Percentiles rank a stretch among this genome's conserved stretches.
These are phyloP conservation scores for Thyridium curvatum DNA, from an alignment of 2,329 filamentous ascomycete genomes.

Conservation along the genomic window DNA sequence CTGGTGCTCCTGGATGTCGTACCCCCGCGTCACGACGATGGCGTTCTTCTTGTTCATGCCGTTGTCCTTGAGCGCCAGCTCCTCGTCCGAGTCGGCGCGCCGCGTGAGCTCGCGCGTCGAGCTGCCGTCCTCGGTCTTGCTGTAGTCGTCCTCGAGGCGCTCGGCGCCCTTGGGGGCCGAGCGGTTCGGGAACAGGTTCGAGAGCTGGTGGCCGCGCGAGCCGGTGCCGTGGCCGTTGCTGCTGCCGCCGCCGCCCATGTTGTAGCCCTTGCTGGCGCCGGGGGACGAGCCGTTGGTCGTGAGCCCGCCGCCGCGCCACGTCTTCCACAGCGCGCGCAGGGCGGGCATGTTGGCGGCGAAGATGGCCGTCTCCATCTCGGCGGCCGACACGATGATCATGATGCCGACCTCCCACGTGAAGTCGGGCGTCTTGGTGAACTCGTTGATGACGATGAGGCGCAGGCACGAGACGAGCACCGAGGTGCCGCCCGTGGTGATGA, in stretches of 20 bases:
- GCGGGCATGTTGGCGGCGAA: conserved; percentile 22
- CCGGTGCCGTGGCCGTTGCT: no score
- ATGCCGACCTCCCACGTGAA: conserved; percentile 20
- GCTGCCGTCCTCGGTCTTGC: no score
- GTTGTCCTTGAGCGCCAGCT: no score
- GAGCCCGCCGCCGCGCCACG: conserved; percentile 3
- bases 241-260: background rate
- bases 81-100: no score
- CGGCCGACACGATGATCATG: conserved; percentile 21
- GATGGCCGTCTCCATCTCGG: conserved; percentile 23
- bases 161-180: no score
- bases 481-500: conserved; percentile 20
- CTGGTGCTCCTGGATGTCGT: no score
- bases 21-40: no score
- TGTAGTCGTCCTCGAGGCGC: no score
- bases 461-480: conserved; percentile 25
- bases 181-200: no score
- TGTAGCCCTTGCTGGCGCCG: background rate
- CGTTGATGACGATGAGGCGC: conserved; percentile 36
- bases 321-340: conserved; percentile 19
- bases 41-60: no score
- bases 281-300: background rate
- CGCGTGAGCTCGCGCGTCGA: no score
- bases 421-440: conserved; percentile 20
- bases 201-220: no score